Base-by-base conservation (phyloP, 192 early-diverging fungal species). In the Lobulomyces angularis region DNA sequence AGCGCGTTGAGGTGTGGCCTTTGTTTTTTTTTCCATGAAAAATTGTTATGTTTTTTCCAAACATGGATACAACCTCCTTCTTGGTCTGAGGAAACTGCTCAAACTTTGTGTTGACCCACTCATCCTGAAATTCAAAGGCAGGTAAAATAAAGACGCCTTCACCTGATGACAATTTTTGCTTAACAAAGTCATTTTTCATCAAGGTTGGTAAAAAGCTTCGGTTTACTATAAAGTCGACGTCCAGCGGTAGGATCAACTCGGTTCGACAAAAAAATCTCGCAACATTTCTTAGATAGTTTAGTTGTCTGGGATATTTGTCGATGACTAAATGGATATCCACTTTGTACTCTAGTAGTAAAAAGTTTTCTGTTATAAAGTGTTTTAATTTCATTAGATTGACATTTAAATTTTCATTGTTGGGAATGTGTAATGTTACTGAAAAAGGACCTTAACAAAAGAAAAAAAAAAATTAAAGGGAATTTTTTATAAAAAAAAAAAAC, bases 211-310 rank as follows among this genome's bases (percentile, higher is more conserved):
- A 36, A 27, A 77, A 67, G 50, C 71, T 57, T 3, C 67, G 67
- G 49, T 71, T 69, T 18, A 75, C 56, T 24, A 71, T 51, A 41
- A 77, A 77, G 44, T 77, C 74, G 8, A 72, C 74, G 30, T 77
- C 74, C 20, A 77, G 48, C 59, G 70, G 55, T 60, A 77, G 62
- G 26, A 77, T 53, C 34, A 68, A 77, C 30, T 77, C 64, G 1
- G 67, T 64, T 32, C 74, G 50, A 16, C 68, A 61, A 53, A 77
- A 77, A 27, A 77, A 63, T 25, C 70, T 66, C 33, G 74, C 74
- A 11, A 77, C 60, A 20, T 77, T 77, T 18, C 74, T 57, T 71
- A 71, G 74, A 67, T 70, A 69, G 48, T 77, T 77, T 52, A 77
- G 71, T 44, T 77, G 74, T 37, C 72, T 51, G 37, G 69, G 64